These are phyloP conservation scores for Geranomyces michiganensis DNA, from an alignment of 192 early-diverging fungal genomes.

Conservation along the genomic window DNA sequence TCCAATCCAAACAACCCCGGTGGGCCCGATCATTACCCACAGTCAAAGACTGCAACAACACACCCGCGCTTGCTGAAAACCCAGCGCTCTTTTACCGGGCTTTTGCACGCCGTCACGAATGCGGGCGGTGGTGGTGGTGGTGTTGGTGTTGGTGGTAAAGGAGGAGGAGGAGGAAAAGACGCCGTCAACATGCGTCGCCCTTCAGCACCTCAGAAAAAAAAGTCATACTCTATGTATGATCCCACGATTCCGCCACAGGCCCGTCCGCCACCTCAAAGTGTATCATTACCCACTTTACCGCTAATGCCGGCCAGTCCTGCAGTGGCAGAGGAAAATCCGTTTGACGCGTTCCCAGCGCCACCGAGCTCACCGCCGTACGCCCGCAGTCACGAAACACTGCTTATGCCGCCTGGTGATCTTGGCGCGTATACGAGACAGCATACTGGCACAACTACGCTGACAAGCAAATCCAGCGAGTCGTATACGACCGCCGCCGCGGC, in stretches of 20 bases:
- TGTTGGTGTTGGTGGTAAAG: no score
- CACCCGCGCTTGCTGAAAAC: conserved; percentile 3
- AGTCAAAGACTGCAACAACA: not conserved
- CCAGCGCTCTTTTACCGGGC: not conserved
- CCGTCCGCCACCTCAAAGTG: not conserved
- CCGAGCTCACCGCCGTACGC: not conserved
- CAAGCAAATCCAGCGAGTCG: not conserved
- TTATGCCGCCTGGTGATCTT: not conserved
- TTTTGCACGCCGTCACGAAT: no score
- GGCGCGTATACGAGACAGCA: not conserved
- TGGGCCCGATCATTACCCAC: not conserved
- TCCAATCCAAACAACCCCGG: not conserved
- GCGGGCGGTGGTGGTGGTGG: no score
- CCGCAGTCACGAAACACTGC: not conserved
- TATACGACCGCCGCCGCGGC: not conserved
- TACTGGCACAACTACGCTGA: not conserved
- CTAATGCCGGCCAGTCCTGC: not conserved
- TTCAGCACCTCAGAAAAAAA: not conserved
- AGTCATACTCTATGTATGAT: conserved; percentile 4
- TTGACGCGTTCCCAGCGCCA: not conserved
- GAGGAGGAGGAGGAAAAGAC: no score
- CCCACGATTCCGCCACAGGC: not conserved
- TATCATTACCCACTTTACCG: not conserved
- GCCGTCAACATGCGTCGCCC: no score
- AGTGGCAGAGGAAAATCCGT: not conserved